Conservation (phyloP, 192 early-diverging fungal species). For the Entomortierella chlamydospora region DNA sequence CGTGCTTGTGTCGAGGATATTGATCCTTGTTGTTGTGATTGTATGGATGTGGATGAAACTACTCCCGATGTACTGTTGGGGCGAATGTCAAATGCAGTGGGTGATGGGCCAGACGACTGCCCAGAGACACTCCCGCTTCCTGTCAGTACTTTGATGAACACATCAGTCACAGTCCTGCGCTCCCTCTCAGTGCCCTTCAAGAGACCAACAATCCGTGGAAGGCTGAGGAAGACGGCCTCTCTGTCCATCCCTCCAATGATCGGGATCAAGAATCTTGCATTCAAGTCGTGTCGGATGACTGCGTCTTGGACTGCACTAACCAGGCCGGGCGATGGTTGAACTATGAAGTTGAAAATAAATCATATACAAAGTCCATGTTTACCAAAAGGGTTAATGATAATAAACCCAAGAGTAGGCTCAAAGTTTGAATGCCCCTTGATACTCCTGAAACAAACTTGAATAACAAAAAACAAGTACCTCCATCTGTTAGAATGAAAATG, state of each 20-base stretch:
- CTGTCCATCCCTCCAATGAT: constrained; percentile 73
- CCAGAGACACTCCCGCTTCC: constrained; percentile 11
- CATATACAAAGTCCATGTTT: constrained; percentile 2
- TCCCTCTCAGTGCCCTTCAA: constrained; percentile 74
- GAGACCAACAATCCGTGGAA: constrained; percentile 72
- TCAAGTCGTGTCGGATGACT: constrained; percentile 65
- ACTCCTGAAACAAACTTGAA: neutral
- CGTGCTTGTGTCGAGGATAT: constrained; percentile 17
- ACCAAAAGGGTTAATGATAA: too few species aligned
- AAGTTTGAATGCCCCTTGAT: too few species aligned
- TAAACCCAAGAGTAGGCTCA: too few species aligned
- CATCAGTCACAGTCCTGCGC: constrained; percentile 68
- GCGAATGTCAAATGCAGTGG: neutral
- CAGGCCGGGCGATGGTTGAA: constrained; percentile 59
- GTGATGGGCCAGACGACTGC: neutral
- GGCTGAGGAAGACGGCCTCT: constrained; percentile 65
- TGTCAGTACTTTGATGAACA: constrained; percentile 70
- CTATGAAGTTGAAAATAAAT: constrained; percentile 26
- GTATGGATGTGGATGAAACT: neutral
- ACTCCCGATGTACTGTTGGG: neutral
- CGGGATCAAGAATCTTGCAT: constrained; percentile 75
- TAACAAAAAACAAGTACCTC: constrained; percentile 51
- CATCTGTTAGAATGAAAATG: constrained; percentile 72
- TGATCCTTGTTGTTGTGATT: neutral
- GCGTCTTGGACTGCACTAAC: constrained; percentile 66